Base-by-base conservation (phyloP, 768 basidiomycete species). In the Peribolospora kevripleyi region DNA sequence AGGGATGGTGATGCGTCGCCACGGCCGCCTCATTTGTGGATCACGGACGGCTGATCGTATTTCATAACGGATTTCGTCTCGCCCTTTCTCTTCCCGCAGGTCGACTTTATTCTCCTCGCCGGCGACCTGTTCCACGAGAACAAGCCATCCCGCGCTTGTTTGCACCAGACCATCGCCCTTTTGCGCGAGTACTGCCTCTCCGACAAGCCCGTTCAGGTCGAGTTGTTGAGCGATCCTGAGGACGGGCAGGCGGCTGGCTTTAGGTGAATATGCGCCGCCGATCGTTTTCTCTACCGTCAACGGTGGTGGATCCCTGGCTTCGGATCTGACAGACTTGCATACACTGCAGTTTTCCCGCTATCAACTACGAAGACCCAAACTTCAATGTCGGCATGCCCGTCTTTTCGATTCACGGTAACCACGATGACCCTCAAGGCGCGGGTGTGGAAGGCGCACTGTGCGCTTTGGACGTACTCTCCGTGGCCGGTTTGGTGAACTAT, bases 111-210 rank as follows among this genome's bases (percentile, higher is more conserved):
- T 48, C 76, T 98, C 7, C 77, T 97, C 6, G 91, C 82, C 10
- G 93, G 93, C 6, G 93, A 98, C 66, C 71, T 98, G 3, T 98
- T 98, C 65, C 93, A 98, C 66, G 93, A 98, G 64, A 98, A 97
- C 67, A 78, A 87, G 58, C 93, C 93, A 0, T 84, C 84, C 39
- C 71, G 91, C 59, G 84, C 86, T 53, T 82, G 82, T 59, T 68
- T 97, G 40, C 91, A 90, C 68, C 79, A 84, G 65, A 82, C 81
- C 1, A 84, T 85, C 62, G 84, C 85, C 2, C 72, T 95, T 10
- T 69, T 98, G 55, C 77, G 93, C 52, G 85, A 98, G 68, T 85
- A 83, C 67, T 86, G 86, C 0, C 62, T 97, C 54, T 82, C 83
- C 4, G 80, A 91, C 65, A 81, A 78, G 61, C 85, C 91, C 0